Conservation (phyloP, 768 basidiomycete genomes). For the Tylopilus sp. region DNA sequence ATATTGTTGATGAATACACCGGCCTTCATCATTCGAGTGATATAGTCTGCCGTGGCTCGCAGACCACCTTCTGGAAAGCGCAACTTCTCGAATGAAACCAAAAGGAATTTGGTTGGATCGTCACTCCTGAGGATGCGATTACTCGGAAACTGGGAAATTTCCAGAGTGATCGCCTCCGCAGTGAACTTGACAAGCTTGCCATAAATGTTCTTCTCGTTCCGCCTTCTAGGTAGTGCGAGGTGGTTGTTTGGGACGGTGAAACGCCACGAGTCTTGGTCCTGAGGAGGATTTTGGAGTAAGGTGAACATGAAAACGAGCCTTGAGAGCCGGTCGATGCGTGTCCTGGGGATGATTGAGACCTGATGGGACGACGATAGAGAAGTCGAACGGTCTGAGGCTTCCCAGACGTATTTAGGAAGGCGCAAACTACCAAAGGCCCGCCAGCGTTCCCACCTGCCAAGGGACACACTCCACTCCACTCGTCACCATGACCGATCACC, state of each 20-base stretch:
- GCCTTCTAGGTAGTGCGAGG: constrained; percentile 26
- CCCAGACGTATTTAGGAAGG: constrained; percentile 10
- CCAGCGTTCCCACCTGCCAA: constrained; percentile 17
- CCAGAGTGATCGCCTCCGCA: constrained; percentile 46
- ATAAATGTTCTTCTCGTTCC: constrained; percentile 26
- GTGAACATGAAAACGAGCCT: constrained; percentile 18
- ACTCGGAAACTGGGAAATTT: constrained; percentile 46
- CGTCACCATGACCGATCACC: constrained; percentile 15
- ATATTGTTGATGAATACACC: constrained; percentile 56
- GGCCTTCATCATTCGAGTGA: constrained; percentile 48
- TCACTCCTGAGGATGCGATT: constrained; percentile 61
- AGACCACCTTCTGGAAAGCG: constrained; percentile 53
- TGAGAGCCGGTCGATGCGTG: not conserved
- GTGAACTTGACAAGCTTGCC: constrained; percentile 55
- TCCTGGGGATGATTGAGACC: not conserved
- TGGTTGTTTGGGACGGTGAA: constrained; percentile 39
- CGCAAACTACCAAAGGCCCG: constrained; percentile 5
- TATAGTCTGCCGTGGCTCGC: constrained; percentile 51
- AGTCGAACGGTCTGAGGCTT: constrained; percentile 1
- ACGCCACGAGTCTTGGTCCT: constrained; percentile 51
- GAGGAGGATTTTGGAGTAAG: constrained; percentile 39
- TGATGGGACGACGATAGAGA: not conserved
- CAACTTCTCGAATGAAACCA: constrained; percentile 50
- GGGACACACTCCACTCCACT: constrained; percentile 1
- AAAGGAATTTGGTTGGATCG: constrained; percentile 53